Conservation (phyloP, 169 alveolate species). For the Eimeria zaria region DNA sequence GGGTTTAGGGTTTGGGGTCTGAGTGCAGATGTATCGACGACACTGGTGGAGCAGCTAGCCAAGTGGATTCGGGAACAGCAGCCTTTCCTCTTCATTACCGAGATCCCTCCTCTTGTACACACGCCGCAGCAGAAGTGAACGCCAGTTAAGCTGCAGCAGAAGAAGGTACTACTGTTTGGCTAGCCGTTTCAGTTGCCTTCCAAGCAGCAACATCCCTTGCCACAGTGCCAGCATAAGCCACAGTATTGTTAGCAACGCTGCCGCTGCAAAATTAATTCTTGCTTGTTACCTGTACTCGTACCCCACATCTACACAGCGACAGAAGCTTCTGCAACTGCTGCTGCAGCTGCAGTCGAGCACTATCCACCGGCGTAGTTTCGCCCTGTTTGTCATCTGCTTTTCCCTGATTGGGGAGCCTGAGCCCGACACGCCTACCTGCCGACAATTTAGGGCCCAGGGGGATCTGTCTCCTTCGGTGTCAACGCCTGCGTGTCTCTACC, state of each 20-base stretch:
- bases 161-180: not conserved
- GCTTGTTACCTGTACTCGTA: not conserved
- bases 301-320: not conserved
- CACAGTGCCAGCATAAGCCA: not conserved
- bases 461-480: not conserved
- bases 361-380: not conserved
- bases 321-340: not conserved
- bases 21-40: conserved; percentile 60
- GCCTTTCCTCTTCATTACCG: conserved; percentile 78
- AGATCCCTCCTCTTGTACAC: conserved; percentile 70
- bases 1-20: not conserved
- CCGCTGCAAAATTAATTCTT: not conserved
- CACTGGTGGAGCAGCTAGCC: conserved; percentile 69
- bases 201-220: not conserved
- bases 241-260: conserved; percentile 1
- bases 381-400: not conserved
- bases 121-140: conserved; percentile 30
- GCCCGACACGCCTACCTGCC: conserved; percentile 17
- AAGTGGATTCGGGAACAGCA: conserved; percentile 76
- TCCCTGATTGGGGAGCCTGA: not conserved
- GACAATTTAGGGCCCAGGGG: no score
- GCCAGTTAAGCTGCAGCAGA: not conserved
- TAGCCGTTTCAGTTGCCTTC: not conserved
- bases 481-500: not conserved
- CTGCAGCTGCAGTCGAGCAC: conserved; percentile 20